Evolutionary conservation across 2,329 filamentous ascomycete species (phyloP), one percentile per base, ranked within the genome.

Genomic region (Orbilia ellipsospora): DNA sequence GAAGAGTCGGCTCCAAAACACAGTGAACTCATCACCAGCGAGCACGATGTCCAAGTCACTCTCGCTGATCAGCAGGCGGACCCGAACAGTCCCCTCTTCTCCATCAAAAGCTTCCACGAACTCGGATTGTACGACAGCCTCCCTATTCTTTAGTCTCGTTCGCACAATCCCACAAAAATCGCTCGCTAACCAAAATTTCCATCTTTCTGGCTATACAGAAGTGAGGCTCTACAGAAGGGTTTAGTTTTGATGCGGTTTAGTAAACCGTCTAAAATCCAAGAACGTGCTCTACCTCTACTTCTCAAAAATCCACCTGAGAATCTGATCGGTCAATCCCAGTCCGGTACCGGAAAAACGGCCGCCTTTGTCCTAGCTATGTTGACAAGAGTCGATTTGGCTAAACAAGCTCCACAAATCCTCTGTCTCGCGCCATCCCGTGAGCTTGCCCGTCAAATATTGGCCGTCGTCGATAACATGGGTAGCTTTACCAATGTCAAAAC

Each of bases 271-370:
- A 99, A 99, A 85, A 96, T 99, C 78, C 95, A 99, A 85, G 95
- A 97, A 83, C 92, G 91, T 79, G 95, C 95, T 0, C 87, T 99
- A 16, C 95, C 95, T 28, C 87, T 99, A 66, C 91, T 99, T 81
- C 88, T 99, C 77, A 85, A 88, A 79, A 86, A 97, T 81, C 94
- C 95, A n/a, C 91, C 94, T 0, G 87, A 87, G 78, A 98, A 98
- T 83, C 91, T 99, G 87, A 94, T 99, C 81, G 95, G 94, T 2
- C 95, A 99, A 84, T 99, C 95, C n/a, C 95, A 99, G 83, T 99
- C 95, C 1, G 95, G 95, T 79, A 99, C 95, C 18, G 95, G 95
- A 81, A 99, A 99, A 86, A 99, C 95, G 0, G 95, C 94, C 18
- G 95, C 95, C 20, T 99, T 99, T 82, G 92, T 95, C 54, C 90